phyloP scores from a whole-genome alignment of 495 filamentous ascomycete species.

The Sabuloglossum arenarium region DNA sequence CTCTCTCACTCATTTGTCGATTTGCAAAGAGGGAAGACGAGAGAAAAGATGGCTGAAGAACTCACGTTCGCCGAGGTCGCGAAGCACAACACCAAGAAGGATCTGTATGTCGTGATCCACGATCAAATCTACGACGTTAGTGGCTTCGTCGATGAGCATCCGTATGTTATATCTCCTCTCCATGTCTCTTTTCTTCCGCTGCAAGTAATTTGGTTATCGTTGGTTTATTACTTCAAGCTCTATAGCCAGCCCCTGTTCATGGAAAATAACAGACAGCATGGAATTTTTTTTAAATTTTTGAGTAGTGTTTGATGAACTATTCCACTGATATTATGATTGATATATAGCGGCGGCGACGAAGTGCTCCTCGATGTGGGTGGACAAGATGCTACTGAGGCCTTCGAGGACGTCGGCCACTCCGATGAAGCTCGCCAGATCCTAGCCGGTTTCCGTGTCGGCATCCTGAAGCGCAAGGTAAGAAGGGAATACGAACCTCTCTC shows the following conservation, averaged over 20 bases:
- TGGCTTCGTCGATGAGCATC: slow-evolving; percentile 94
- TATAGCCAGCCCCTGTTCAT: too few species aligned
- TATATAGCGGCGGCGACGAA: slow-evolving; percentile 81
- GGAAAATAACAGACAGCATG: background rate
- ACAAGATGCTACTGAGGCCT: slow-evolving; percentile 93
- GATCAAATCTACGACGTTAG: slow-evolving; percentile 85
- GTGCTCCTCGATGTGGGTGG: slow-evolving; percentile 90
- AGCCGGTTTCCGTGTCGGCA: slow-evolving; percentile 54
- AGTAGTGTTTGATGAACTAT: background rate
- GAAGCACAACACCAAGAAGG: slow-evolving; percentile 87
- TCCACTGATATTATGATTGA: background rate
- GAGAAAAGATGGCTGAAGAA: background rate
- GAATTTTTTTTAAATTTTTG: background rate
- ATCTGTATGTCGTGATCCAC: slow-evolving; percentile 78
- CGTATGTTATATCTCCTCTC: slow-evolving; percentile 44
- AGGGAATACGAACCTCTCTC: slow-evolving; percentile 2
- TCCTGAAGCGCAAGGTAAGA: slow-evolving; percentile 64
- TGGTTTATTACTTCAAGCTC: too few species aligned
- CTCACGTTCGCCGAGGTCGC: slow-evolving; percentile 72
- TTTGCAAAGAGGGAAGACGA: background rate
- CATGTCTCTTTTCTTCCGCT: slow-evolving; percentile 2
- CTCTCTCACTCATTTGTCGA: background rate
- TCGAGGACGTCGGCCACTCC: slow-evolving; percentile 98
- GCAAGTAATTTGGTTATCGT: too few species aligned
- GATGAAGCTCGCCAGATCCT: slow-evolving; percentile 96